phyloP scores from a whole-genome alignment of 2,329 filamentous ascomycete species.

The Rhynchosporium secalis region DNA sequence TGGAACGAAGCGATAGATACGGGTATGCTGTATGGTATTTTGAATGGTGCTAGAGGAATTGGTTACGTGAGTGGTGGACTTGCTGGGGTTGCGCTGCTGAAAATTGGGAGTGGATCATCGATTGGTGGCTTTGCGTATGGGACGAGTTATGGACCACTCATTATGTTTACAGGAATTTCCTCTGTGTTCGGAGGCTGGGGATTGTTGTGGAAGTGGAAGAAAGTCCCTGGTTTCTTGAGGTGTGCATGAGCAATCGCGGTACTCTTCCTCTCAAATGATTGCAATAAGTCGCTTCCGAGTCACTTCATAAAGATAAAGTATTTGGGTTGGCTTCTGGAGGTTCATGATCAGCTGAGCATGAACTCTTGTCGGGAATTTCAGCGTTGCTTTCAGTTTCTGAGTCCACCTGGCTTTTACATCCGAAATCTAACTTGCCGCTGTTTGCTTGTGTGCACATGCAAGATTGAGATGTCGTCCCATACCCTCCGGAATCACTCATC shows the following conservation, averaged over 20 bases:
- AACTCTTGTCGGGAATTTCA: too few relatives aligned
- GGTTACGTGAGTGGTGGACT: constrained; percentile 31
- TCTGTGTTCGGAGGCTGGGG: constrained; percentile 34
- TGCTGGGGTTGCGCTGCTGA: constrained; percentile 28
- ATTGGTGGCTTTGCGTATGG: constrained; percentile 29
- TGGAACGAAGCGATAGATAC: constrained; percentile 29
- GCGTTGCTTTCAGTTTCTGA: not conserved
- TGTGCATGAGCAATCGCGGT: not conserved
- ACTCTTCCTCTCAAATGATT: not conserved
- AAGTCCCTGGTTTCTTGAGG: constrained; percentile 10
- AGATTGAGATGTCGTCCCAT: not conserved
- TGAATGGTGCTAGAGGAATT: constrained; percentile 33
- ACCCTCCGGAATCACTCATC: not conserved
- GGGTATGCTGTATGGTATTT: constrained; percentile 37
- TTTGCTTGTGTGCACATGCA: not conserved
- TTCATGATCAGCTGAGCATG: not conserved
- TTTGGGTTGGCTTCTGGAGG: not conserved
- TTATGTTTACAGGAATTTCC: constrained; percentile 33
- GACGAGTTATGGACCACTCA: constrained; percentile 31
- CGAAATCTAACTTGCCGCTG: not conserved
- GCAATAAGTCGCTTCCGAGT: not conserved
- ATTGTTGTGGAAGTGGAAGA: constrained; percentile 30
- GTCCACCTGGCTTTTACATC: not conserved
- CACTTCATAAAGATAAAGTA: not conserved
- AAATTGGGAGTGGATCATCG: constrained; percentile 13